Evolutionary conservation across 495 filamentous ascomycete species (phyloP).

Genomic region (Lasiosphaeris hirsuta): DNA sequence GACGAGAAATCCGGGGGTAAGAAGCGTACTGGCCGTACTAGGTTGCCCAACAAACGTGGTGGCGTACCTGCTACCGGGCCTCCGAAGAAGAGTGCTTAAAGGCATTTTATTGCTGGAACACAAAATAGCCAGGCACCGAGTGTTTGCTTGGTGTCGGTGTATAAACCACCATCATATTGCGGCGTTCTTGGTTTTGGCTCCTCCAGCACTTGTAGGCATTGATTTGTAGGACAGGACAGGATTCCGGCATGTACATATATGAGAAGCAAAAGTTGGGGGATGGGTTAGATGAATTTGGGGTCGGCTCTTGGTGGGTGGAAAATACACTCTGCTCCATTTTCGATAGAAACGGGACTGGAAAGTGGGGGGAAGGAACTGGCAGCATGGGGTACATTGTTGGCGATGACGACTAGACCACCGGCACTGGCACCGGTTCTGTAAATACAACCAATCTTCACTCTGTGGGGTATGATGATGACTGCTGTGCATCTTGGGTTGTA

Average conservation of each 20-base stretch:
- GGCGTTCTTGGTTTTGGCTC: not conserved
- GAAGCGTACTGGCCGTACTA: conserved; percentile 8
- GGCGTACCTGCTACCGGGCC: not conserved
- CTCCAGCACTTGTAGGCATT: not conserved
- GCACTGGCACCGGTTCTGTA: too few relatives aligned
- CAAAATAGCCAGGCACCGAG: too few relatives aligned
- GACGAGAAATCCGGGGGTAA: conserved; percentile 12
- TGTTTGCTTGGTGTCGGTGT: not conserved
- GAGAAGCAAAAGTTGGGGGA: not conserved
- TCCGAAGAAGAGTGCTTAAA: not conserved
- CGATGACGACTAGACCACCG: too few relatives aligned
- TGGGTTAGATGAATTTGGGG: not conserved
- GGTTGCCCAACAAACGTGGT: conserved; percentile 3
- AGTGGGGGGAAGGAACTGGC: too few relatives aligned
- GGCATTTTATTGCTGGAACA: too few relatives aligned
- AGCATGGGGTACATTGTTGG: not conserved
- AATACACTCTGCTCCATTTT: too few relatives aligned
- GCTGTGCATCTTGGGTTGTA: too few relatives aligned
- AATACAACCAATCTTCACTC: conserved; percentile 6
- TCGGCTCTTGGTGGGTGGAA: conserved; percentile 2
- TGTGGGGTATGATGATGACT: not conserved
- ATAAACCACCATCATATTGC: not conserved
- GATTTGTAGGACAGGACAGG: too few relatives aligned
- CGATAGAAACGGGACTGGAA: too few relatives aligned
- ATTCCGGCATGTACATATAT: conserved; percentile 2